phyloP scores from a whole-genome alignment of 192 early-diverging fungal species.

The Coemansia sp. region DNA sequence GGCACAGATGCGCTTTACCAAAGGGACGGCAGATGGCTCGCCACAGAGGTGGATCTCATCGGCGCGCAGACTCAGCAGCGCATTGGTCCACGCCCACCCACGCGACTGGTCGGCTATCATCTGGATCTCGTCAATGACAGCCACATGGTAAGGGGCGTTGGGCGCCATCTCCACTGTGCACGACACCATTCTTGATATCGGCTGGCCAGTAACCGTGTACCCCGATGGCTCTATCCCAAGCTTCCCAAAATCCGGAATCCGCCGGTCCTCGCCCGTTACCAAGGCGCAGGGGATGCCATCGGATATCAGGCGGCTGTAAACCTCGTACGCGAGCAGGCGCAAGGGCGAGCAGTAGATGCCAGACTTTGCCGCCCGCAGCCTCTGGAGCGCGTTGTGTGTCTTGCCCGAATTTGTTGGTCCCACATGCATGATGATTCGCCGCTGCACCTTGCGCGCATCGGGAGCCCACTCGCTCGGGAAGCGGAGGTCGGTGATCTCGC shows the following conservation, averaged over 20 bases:
- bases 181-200: conserved; percentile 56
- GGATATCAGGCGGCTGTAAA: conserved; percentile 79
- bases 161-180: conserved; percentile 93
- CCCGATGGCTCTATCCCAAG: conserved; percentile 17
- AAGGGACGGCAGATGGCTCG: conserved; percentile 78
- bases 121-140: conserved; percentile 97
- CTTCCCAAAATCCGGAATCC: conserved; percentile 54
- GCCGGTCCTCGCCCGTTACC: conserved; percentile 88
- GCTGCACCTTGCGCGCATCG: conserved; percentile 67
- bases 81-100: conserved; percentile 96
- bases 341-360: conserved; percentile 91
- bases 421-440: conserved; percentile 88
- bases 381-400: conserved; percentile 81
- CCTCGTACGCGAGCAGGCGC: conserved; percentile 88
- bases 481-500: conserved; percentile 69
- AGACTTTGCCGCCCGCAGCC: conserved; percentile 56
- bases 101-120: conserved; percentile 83
- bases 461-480: conserved; percentile 81
- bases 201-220: conserved; percentile 11
- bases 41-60: conserved; percentile 91
- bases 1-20: conserved; percentile 73
- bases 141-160: conserved; percentile 63
- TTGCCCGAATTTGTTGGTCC: conserved; percentile 99
- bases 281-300: conserved; percentile 77
- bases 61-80: conserved; percentile 76